A percentile compares a stretch with the other conserved stretches of the same genome.
phyloP scores from a whole-genome alignment of 2,329 filamentous ascomycete species.

The Penicillium sp. region DNA sequence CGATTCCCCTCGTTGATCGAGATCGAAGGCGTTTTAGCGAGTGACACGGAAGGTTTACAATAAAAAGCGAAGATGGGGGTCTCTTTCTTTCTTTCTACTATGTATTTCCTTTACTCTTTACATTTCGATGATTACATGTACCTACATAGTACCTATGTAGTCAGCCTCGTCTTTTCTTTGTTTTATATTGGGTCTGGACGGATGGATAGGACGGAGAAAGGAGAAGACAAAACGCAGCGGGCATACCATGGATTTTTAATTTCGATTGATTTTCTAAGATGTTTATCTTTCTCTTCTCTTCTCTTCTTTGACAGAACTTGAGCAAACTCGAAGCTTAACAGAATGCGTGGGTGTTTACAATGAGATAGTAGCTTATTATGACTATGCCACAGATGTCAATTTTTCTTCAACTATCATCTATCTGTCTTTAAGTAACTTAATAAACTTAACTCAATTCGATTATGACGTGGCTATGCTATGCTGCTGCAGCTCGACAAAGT shows the following conservation, averaged over 20 bases:
- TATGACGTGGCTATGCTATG: not conserved
- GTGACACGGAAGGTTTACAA: not conserved
- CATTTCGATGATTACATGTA: not conserved
- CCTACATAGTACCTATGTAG: too few relatives aligned
- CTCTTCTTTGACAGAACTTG: not conserved
- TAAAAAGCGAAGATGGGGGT: not conserved
- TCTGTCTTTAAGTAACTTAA: too few relatives aligned
- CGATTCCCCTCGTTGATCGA: not conserved
- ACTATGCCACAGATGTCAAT: too few relatives aligned
- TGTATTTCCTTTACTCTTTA: not conserved
- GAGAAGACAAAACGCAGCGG: not conserved
- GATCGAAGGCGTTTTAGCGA: not conserved
- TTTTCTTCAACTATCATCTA: too few relatives aligned
- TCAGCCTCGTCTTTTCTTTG: not conserved
- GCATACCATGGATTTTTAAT: not conserved
- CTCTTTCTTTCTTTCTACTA: not conserved
- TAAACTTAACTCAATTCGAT: too few relatives aligned
- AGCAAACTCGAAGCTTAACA: not conserved
- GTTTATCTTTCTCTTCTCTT: not conserved
- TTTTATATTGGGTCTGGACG: not conserved
- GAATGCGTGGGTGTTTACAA: not conserved
- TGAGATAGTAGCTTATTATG: too few relatives aligned
- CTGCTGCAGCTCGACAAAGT: not conserved
- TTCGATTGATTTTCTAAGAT: not conserved
- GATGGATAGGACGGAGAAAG: not conserved